phyloP scores from a whole-genome alignment of 352 stramenopile species.

The Paralagenidium karlingii region DNA sequence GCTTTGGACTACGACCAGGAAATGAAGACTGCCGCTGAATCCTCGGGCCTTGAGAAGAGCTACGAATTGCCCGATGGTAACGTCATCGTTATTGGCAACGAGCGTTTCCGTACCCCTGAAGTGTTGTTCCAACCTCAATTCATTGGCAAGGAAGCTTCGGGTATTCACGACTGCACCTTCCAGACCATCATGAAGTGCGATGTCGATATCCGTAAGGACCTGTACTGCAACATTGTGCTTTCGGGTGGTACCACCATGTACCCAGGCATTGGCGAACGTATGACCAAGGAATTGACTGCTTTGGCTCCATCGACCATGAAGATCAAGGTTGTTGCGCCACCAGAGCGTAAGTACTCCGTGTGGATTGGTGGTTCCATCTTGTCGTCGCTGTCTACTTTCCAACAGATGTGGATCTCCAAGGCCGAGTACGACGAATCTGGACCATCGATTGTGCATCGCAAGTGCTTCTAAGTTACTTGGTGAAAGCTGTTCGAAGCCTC shows the following conservation, averaged over 20 bases:
- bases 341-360: slow-evolving; percentile 87
- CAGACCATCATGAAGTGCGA: slow-evolving; percentile 73
- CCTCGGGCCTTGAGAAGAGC: slow-evolving; percentile 73
- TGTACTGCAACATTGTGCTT: slow-evolving; percentile 93
- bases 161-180: slow-evolving; percentile 55
- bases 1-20: slow-evolving; percentile 84
- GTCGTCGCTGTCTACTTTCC: slow-evolving; percentile 91
- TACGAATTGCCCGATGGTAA: slow-evolving; percentile 92
- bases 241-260: slow-evolving; percentile 91
- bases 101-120: slow-evolving; percentile 85
- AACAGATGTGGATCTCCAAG: slow-evolving; percentile 96
- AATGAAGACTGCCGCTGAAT: slow-evolving; percentile 70
- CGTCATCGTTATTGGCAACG: slow-evolving; percentile 91
- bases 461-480: slow-evolving; percentile 77
- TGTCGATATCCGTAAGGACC: slow-evolving; percentile 78
- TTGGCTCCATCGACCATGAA: slow-evolving; percentile 86
- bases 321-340: slow-evolving; percentile 89
- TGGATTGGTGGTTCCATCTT: slow-evolving; percentile 95
- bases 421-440: slow-evolving; percentile 94
- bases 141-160: slow-evolving; percentile 69
- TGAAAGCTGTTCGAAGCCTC: background rate
- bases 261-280: slow-evolving; percentile 82
- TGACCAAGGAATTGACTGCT: slow-evolving; percentile 84
- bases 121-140: slow-evolving; percentile 90
- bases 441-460: slow-evolving; percentile 90